Evolutionary conservation across 345 rosid genomes (phyloP).

Genomic region (Aquilaria yunnanensis): DNA sequence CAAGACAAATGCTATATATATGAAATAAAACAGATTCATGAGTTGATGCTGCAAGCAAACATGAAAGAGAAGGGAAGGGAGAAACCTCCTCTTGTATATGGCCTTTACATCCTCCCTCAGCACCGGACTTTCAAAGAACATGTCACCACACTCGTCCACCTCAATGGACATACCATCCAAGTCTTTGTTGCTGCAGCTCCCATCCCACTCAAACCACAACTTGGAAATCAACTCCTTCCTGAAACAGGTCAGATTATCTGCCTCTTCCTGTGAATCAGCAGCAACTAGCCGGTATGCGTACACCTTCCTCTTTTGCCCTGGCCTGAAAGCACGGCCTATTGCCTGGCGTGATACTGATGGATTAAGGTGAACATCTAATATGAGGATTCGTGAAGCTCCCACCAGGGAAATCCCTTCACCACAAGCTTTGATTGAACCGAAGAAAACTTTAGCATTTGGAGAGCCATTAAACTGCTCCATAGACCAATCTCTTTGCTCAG

Average conservation of each 20-base stretch:
- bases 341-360: slow-evolving; percentile 70
- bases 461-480: slow-evolving; percentile 56
- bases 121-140: slow-evolving; percentile 38
- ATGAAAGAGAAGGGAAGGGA: background rate
- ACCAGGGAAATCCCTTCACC: slow-evolving; percentile 62
- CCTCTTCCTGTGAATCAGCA: slow-evolving; percentile 54
- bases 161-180: slow-evolving; percentile 40
- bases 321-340: slow-evolving; percentile 57
- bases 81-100: slow-evolving; percentile 53
- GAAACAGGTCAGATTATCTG: slow-evolving; percentile 42
- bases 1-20: no score
- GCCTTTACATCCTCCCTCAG: slow-evolving; percentile 41
- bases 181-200: slow-evolving; percentile 33
- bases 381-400: slow-evolving; percentile 61
- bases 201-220: slow-evolving; percentile 72
- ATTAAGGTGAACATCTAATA: slow-evolving; percentile 55
- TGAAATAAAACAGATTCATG: background rate
- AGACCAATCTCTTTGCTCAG: slow-evolving; percentile 39
- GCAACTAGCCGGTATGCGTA: slow-evolving; percentile 50
- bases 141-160: slow-evolving; percentile 45
- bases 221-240: slow-evolving; percentile 56
- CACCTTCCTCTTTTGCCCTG: slow-evolving; percentile 57
- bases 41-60: background rate
- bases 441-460: slow-evolving; percentile 48
- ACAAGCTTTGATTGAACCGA: slow-evolving; percentile 70